Evolutionary conservation across 2,329 filamentous ascomycete species (phyloP), one percentile per base, ranked within the genome.

Genomic region (Aureobasidium leucospermi): DNA sequence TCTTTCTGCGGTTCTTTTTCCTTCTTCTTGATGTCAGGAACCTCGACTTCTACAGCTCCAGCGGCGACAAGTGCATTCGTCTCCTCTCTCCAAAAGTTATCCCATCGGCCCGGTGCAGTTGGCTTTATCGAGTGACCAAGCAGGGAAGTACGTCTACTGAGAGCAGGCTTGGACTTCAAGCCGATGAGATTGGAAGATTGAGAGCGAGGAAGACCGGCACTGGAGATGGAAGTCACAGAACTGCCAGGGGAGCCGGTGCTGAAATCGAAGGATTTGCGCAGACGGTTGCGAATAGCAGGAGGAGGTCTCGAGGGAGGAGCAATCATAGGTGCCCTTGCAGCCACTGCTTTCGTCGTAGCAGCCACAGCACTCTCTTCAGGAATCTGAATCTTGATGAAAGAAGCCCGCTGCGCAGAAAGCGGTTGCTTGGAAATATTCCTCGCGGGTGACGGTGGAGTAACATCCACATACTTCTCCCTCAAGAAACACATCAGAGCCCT

Each of bases 401-500:
- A 58, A 31, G 55, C 55, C 6, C 55, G 32, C 16, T 48, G 55
- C 6, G 34, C 8, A 11, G 55, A 58, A 16, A 47, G 9, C 2
- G 31, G 16, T n/a, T 47, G 38, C 15, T 48, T 58, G 23, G 32
- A 19, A 34, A 8, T 19, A 16, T 15, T 3, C 23, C 23, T 23
- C 23, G 23, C 23, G 23, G 13, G 19, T 6, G 29, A 31, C 5
- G 32, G 41, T 9, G 10, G 19, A 5, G 41, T 47, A 19, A 45
- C 55, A 41, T 72, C 65, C 11, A 71, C 64, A 36, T 72, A 72
- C 57, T 68, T 71, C 28, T 70, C 68, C 0, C 67, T 57, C 6
- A 72, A 36, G 58, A 73, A 73, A 0, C 60, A 62, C 6, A 93
- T 64, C 59, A 97, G 90, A 10, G 74, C 76, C 31, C 85, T 78